Conservation (phyloP, 1,284 basidiomycete genomes). For the Marasmius fiardii region DNA sequence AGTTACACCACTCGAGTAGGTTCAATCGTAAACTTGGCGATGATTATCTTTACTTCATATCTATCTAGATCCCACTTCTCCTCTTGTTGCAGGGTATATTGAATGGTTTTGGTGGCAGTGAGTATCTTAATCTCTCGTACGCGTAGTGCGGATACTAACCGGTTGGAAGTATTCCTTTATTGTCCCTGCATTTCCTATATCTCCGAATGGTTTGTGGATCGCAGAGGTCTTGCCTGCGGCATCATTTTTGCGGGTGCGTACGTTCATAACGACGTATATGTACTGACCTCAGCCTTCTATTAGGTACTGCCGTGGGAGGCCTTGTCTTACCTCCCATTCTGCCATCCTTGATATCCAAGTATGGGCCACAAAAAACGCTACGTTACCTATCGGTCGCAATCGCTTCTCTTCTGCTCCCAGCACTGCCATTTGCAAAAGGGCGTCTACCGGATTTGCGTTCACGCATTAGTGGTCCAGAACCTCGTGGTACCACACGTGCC, state of each 20-base stretch:
- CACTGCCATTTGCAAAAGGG: constrained; percentile 29
- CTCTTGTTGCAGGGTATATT: constrained; percentile 35
- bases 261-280: neutral
- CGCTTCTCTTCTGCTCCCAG: constrained; percentile 20
- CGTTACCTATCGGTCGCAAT: constrained; percentile 26
- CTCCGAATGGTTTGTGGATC: constrained; percentile 40
- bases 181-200: constrained; percentile 33
- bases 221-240: constrained; percentile 38
- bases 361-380: constrained; percentile 25
- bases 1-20: constrained; percentile 30
- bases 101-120: constrained; percentile 35
- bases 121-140: constrained; percentile 8
- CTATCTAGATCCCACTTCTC: constrained; percentile 14
- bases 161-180: constrained; percentile 29
- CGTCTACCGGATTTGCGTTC: constrained; percentile 27
- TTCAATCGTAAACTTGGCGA: neutral
- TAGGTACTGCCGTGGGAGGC: constrained; percentile 33
- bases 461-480: constrained; percentile 18
- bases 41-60: neutral
- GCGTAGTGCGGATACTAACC: neutral
- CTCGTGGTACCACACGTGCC: constrained; percentile 10
- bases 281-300: neutral
- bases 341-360: constrained; percentile 23
- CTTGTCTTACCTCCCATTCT: constrained; percentile 32
- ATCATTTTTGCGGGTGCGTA: constrained; percentile 35